Evolutionary conservation across 331 rosid genomes (phyloP).

Genomic region (Phaseolus coccineus): DNA sequence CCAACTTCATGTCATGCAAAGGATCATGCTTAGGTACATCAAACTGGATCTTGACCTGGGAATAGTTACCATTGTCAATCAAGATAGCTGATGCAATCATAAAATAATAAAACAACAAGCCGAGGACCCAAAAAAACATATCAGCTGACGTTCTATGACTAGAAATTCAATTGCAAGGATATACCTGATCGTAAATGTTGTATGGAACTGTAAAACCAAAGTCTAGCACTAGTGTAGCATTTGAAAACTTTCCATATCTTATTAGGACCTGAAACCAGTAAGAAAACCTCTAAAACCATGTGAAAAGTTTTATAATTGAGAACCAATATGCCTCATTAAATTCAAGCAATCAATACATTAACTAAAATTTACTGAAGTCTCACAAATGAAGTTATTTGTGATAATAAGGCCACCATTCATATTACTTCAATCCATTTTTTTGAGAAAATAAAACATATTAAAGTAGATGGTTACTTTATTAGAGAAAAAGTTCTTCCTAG

Average conservation of each 20-base stretch:
- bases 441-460: too few relatives aligned
- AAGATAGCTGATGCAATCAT: constrained; percentile 22
- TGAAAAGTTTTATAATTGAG: too few relatives aligned
- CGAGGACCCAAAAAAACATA: constrained; percentile 1
- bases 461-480: background rate
- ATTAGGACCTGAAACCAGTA: constrained; percentile 67
- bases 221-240: constrained; percentile 78
- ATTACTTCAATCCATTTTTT: too few relatives aligned
- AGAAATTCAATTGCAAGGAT: constrained; percentile 29
- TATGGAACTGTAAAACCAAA: constrained; percentile 80
- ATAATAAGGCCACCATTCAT: too few relatives aligned
- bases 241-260: constrained; percentile 82
- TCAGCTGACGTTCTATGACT: constrained; percentile 11
- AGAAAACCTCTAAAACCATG: background rate
- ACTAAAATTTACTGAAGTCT: background rate
- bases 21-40: constrained; percentile 54
- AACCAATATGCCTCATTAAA: too few relatives aligned
- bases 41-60: constrained; percentile 69
- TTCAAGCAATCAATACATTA: too few relatives aligned
- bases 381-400: too few relatives aligned
- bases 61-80: constrained; percentile 38
- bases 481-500: background rate
- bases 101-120: constrained; percentile 27
- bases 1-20: constrained; percentile 50
- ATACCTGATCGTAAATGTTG: constrained; percentile 79